phyloP scores from a whole-genome alignment of 2,329 filamentous ascomycete genomes.

The Magnaporthales sp. region DNA sequence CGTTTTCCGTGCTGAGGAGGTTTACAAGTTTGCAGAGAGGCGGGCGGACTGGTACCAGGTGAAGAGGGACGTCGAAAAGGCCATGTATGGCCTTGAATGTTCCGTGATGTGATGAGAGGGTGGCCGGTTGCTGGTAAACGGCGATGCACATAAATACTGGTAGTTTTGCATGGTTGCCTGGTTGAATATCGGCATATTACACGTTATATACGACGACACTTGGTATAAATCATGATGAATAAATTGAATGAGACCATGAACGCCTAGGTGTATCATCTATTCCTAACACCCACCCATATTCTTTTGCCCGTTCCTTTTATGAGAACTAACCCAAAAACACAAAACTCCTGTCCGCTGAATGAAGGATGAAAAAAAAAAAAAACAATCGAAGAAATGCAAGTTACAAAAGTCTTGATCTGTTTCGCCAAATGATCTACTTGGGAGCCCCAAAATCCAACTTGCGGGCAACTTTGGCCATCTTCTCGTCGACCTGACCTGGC shows the following conservation, averaged over 20 bases:
- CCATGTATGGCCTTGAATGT: conserved; percentile 96
- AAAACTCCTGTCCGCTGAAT: neutral
- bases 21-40: conserved; percentile 92
- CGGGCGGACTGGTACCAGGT: conserved; percentile 94
- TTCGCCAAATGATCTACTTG: conserved; percentile 18
- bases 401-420: neutral
- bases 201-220: neutral
- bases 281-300: neutral
- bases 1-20: conserved; percentile 90
- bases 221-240: neutral
- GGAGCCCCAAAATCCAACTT: conserved; percentile 67
- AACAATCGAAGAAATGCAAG: neutral
- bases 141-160: neutral
- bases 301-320: no score
- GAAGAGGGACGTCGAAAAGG: conserved; percentile 79
- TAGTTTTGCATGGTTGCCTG: neutral
- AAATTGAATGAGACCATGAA: neutral
- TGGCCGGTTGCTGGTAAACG: neutral
- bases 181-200: neutral
- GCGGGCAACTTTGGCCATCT: conserved; percentile 68
- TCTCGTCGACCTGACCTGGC: conserved; percentile 62
- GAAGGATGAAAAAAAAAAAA: neutral
- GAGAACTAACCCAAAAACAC: neutral
- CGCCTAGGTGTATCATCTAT: neutral
- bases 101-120: conserved; percentile 58